Evolutionary conservation across 768 basidiomycete genomes (phyloP).

Genomic region (Leccinum arenicola): DNA sequence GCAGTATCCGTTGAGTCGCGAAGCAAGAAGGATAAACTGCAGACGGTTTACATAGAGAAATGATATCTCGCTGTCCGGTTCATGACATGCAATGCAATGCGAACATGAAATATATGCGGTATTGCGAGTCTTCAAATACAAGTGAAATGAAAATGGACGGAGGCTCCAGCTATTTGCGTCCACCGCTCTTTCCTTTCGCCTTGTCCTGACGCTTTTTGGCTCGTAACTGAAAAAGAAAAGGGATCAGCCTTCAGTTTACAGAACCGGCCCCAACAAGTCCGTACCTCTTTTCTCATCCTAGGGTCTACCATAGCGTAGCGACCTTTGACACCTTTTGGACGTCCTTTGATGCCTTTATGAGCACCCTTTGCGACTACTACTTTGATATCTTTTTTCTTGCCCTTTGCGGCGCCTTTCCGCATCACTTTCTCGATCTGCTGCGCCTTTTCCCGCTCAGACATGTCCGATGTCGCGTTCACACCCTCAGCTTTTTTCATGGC

Average conservation of each 20-base stretch:
- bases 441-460: slow-evolving; percentile 95
- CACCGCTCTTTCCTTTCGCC: slow-evolving; percentile 51
- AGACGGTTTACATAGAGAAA: slow-evolving; percentile 5
- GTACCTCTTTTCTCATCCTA: slow-evolving; percentile 89
- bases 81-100: slow-evolving; percentile 1
- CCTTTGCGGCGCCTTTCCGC: slow-evolving; percentile 70
- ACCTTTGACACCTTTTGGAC: slow-evolving; percentile 96
- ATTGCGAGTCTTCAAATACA: neutral
- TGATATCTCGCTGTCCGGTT: slow-evolving; percentile 1
- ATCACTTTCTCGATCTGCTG: slow-evolving; percentile 91
- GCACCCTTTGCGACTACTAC: slow-evolving; percentile 90
- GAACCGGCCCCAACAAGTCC: neutral
- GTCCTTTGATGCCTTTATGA: slow-evolving; percentile 85
- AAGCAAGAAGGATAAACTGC: slow-evolving; percentile 12
- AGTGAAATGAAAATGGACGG: neutral
- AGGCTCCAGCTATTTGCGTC: slow-evolving; percentile 33
- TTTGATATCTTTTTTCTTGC: slow-evolving; percentile 75
- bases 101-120: neutral
- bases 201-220: slow-evolving; percentile 81
- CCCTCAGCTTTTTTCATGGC: slow-evolving; percentile 96
- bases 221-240: slow-evolving; percentile 53
- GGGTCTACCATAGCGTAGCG: slow-evolving; percentile 93
- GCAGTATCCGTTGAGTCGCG: slow-evolving; percentile 28
- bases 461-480: slow-evolving; percentile 80
- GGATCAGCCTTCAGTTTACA: slow-evolving; percentile 2